These are phyloP conservation scores for Dendrobium huoshanense DNA, from an alignment of 106 monocot species.

Conservation along the genomic window DNA sequence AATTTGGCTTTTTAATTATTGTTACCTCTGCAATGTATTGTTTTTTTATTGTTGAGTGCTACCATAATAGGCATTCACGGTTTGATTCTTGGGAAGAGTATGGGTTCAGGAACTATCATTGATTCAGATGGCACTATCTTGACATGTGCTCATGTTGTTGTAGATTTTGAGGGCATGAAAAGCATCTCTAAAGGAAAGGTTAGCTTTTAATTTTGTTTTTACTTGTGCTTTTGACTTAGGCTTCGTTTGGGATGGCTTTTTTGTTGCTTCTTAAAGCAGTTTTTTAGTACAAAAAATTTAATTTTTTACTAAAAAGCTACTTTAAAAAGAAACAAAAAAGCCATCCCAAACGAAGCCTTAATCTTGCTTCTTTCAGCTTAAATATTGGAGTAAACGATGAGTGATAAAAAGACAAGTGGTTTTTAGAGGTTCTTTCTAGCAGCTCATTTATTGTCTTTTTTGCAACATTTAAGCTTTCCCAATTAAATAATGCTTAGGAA, in stretches of 20 bases:
- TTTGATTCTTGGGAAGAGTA: conserved; percentile 49
- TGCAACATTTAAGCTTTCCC: not conserved
- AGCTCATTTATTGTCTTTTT: not conserved
- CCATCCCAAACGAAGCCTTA: no score
- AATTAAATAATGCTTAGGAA: not conserved
- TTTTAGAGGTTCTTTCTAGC: not conserved
- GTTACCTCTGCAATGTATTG: not conserved
- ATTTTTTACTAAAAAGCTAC: no score
- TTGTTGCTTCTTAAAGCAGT: no score
- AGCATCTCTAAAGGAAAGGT: conserved; percentile 54
- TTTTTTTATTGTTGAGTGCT: not conserved
- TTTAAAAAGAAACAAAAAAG: no score
- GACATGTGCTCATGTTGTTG: conserved; percentile 92
- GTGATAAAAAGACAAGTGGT: not conserved
- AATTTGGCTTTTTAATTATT: not conserved
- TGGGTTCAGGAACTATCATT: conserved; percentile 90
- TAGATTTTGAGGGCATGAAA: conserved; percentile 37
- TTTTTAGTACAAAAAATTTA: no score
- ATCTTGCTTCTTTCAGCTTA: not conserved
- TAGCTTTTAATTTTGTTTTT: not conserved
- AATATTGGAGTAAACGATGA: not conserved
- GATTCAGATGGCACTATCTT: conserved; percentile 91
- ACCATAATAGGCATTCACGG: conserved; percentile 36
- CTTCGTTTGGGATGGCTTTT: no score
- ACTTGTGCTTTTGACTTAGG: not conserved